Conservation (phyloP, 805 yeast species). For the Candida suzukii region DNA sequence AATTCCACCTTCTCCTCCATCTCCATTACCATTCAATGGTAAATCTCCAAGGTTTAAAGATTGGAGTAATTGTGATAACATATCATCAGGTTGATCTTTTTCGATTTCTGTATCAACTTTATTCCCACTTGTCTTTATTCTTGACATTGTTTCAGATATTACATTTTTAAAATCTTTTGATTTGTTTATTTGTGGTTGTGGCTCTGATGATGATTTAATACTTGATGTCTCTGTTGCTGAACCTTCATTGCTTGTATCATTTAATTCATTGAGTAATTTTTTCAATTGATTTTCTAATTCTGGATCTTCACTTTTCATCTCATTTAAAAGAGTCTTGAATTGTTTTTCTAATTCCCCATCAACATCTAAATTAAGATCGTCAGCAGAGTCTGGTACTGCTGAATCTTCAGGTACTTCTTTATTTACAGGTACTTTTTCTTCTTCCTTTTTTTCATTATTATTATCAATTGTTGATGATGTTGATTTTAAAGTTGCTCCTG, state of each 20-base stretch:
- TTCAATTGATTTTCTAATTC: slow-evolving; percentile 17
- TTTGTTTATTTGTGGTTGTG: slow-evolving; percentile 2
- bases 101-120: slow-evolving; percentile 55
- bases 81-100: slow-evolving; percentile 34
- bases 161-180: slow-evolving; percentile 54
- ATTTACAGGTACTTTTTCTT: not conserved
- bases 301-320: slow-evolving; percentile 20
- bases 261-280: slow-evolving; percentile 15
- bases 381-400: not conserved
- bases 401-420: too few species aligned
- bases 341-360: slow-evolving; percentile 12
- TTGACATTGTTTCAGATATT: slow-evolving; percentile 70
- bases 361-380: slow-evolving; percentile 2
- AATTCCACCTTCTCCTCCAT: slow-evolving; percentile 24
- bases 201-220: slow-evolving; percentile 2
- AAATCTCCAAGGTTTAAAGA: slow-evolving; percentile 50
- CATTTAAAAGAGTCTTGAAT: slow-evolving; percentile 15
- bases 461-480: too few species aligned
- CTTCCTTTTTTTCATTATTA: not conserved
- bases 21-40: slow-evolving; percentile 13
- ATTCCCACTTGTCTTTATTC: slow-evolving; percentile 72
- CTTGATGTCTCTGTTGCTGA: slow-evolving; percentile 7
- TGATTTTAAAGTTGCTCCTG: slow-evolving; percentile 40
- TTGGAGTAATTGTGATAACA: slow-evolving; percentile 55
- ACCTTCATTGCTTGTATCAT: slow-evolving; percentile 1